Percentiles rank a stretch among this genome's conserved stretches.
phyloP scores from a whole-genome alignment of 106 monocot genomes.

The Cymbidium sinense region DNA sequence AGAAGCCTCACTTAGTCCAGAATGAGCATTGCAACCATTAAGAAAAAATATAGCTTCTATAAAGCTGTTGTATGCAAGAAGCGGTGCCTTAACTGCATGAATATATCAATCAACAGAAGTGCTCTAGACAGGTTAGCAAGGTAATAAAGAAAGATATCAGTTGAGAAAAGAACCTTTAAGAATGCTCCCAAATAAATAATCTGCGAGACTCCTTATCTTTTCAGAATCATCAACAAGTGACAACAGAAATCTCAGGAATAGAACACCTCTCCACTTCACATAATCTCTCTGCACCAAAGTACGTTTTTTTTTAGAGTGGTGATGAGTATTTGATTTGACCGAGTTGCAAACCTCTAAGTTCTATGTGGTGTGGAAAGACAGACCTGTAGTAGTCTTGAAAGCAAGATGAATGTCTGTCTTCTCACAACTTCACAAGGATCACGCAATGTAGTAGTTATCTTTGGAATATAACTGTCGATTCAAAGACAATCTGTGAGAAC shows the following conservation, averaged over 20 bases:
- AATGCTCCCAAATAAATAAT: constrained; percentile 79
- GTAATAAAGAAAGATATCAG: not conserved
- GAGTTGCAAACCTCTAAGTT: not conserved
- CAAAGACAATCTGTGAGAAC: not conserved
- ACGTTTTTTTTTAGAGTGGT: not conserved
- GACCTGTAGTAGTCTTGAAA: constrained; percentile 89
- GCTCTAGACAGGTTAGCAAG: not conserved
- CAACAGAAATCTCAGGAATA: constrained; percentile 85
- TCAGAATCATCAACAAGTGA: constrained; percentile 94
- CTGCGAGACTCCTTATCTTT: constrained; percentile 76
- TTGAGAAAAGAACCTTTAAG: constrained; percentile 52
- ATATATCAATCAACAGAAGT: constrained; percentile 10
- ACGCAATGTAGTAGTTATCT: constrained; percentile 65
- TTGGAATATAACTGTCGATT: constrained; percentile 68
- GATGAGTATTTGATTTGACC: not conserved
- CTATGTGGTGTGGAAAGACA: constrained; percentile 7
- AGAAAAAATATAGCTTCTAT: constrained; percentile 91
- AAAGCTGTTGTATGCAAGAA: constrained; percentile 99
- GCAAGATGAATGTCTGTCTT: constrained; percentile 88
- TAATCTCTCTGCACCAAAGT: constrained; percentile 74
- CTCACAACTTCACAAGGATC: constrained; percentile 95
- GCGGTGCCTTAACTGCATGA: constrained; percentile 84
- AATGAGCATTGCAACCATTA: constrained; percentile 60
- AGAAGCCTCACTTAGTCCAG: constrained; percentile 44
- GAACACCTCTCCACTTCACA: constrained; percentile 95